phyloP scores from a whole-genome alignment of 2,329 filamentous ascomycete genomes.

The Botrytis sinoallii region DNA sequence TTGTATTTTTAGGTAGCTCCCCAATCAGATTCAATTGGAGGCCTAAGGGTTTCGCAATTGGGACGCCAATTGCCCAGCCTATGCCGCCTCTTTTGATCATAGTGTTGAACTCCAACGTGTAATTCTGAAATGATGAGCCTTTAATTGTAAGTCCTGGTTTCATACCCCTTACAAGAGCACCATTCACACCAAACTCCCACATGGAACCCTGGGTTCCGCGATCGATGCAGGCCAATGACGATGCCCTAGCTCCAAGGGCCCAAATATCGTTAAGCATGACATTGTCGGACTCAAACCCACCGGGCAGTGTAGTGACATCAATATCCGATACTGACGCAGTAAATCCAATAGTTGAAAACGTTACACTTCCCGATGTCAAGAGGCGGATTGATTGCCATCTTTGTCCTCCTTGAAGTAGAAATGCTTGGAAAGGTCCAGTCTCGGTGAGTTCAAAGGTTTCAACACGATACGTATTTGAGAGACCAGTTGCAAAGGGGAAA shows the following conservation, averaged over 20 bases:
- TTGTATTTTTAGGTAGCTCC: conserved; percentile 3
- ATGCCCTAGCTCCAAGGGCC: conserved; percentile 40
- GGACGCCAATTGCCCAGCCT: neutral
- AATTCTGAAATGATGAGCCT: conserved; percentile 18
- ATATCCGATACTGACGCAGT: neutral
- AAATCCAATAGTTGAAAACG: conserved; percentile 26
- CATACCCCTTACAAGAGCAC: conserved; percentile 38
- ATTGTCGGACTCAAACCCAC: conserved; percentile 31
- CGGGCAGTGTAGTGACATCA: neutral
- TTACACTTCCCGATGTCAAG: conserved; percentile 38
- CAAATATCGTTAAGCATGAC: conserved; percentile 39
- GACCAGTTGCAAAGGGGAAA: neutral
- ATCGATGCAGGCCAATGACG: conserved; percentile 40
- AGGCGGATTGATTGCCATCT: conserved; percentile 42
- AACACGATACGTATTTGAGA: neutral
- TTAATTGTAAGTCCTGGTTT: conserved; percentile 27
- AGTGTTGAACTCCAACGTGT: neutral
- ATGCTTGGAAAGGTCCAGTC: conserved; percentile 35
- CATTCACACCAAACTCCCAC: conserved; percentile 39
- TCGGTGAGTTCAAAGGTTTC: conserved; percentile 34
- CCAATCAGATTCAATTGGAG: neutral
- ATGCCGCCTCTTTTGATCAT: neutral
- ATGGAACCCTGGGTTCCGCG: conserved; percentile 39
- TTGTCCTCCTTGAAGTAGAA: conserved; percentile 43
- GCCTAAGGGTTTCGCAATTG: neutral